These are phyloP conservation scores for Hymenoscyphus scutula DNA, from an alignment of 2,329 filamentous ascomycete genomes.

Conservation along the genomic window DNA sequence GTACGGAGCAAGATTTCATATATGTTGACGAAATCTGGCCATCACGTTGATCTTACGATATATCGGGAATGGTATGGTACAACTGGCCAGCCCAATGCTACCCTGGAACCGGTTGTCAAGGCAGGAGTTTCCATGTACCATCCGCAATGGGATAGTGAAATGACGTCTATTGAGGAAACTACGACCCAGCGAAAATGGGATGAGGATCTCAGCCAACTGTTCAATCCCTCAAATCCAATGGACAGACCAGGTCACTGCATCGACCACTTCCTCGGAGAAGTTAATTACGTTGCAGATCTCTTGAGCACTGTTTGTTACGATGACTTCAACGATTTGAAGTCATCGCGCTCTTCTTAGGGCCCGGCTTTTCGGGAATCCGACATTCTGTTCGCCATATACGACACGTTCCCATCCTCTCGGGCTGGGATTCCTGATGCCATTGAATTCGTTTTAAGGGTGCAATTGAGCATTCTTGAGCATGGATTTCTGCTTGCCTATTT, in stretches of 20 bases:
- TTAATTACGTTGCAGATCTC: constrained; percentile 21
- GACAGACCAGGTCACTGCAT: constrained; percentile 21
- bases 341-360: not conserved
- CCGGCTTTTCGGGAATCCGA: not conserved
- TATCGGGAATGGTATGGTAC: constrained; percentile 30
- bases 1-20: constrained; percentile 32
- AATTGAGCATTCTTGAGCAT: not conserved
- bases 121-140: constrained; percentile 33
- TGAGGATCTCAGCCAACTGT: constrained; percentile 26
- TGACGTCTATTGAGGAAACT: constrained; percentile 28
- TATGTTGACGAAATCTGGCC: constrained; percentile 22
- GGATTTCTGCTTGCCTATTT: not conserved
- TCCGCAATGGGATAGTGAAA: constrained; percentile 32
- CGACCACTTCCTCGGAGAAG: constrained; percentile 23
- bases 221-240: constrained; percentile 16
- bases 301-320: constrained; percentile 8
- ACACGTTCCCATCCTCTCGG: not conserved
- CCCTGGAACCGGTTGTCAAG: constrained; percentile 23
- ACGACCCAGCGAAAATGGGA: constrained; percentile 27
- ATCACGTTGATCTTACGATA: constrained; percentile 33
- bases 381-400: constrained; percentile 8
- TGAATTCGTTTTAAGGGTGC: not conserved
- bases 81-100: constrained; percentile 19
- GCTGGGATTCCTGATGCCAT: constrained; percentile 10
- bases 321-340: constrained; percentile 3